Evolutionary conservation across 257 asterid genomes (phyloP), one percentile per base, ranked within the genome.

Genomic region (Verbascum thapsus): DNA sequence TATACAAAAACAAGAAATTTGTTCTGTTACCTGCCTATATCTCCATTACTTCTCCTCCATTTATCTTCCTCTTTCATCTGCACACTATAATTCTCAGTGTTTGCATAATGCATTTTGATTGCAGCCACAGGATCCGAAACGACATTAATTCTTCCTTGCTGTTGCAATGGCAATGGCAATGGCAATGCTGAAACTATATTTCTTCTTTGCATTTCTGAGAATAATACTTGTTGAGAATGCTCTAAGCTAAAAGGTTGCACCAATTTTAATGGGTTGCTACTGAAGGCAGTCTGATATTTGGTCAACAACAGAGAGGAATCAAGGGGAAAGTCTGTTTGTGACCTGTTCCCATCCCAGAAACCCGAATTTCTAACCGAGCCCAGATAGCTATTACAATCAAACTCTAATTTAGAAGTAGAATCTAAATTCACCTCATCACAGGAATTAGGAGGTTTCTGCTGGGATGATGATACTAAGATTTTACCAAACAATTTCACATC

Each of bases 401-500:
- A 62, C 76, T 77, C 79, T 0, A 79, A 55, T 61, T 50, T 70
- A 51, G 81, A 68, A 59, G n/a, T n/a, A n/a, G 87, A 63, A 76
- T 73, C 80, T n/a, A n/a, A n/a, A 61, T 66, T 75, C 6, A 70
- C 72, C 50, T 78, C 51, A 32, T 76, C 81, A 22, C 69, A 48
- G 35, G 71, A 76, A 66, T 63, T 76, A 10, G 87, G n/a, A n/a
- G 87, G 64, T 65, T 78, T 81, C 66, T 72, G 86, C 54, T 81
- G 83, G 26, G 87, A 64, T n/a, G n/a, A n/a, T 7, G 90, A 74
- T 43, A 85, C 73, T 35, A 90, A 83, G 65, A 94, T 83, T 80
- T 90, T 87, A 54, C 99, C 99, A 49, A 94, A 94, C 68, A 94
- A 74, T 78, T 90, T 94, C 61, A 94, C 83, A 70, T 94, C 95